A percentile compares a stretch with the other conserved stretches of the same genome.
Conservation (phyloP, 1,139 yeast genomes). For the Ashbya aceris region DNA sequence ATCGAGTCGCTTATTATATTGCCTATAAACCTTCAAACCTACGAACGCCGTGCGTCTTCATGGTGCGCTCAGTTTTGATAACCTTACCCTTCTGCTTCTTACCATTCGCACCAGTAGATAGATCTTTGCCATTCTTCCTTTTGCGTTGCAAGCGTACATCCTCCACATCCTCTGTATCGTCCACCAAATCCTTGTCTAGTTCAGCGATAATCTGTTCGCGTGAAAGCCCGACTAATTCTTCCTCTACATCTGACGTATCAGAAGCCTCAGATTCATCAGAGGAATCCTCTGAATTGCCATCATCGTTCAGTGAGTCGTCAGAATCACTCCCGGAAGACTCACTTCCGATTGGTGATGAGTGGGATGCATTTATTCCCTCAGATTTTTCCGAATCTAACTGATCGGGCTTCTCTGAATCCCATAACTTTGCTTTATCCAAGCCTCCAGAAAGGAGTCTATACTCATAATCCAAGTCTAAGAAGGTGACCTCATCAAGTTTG, state of each 20-base stretch:
- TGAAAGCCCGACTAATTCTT: conserved; percentile 17
- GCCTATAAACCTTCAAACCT: conserved; percentile 53
- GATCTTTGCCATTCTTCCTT: conserved; percentile 11
- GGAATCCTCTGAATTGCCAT: conserved; percentile 10
- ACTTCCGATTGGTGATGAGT: not conserved
- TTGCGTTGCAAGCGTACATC: conserved; percentile 13
- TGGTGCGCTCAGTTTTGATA: conserved; percentile 41
- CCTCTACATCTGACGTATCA: conserved; percentile 15
- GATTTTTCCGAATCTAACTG: too few relatives aligned
- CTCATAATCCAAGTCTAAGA: conserved; percentile 68
- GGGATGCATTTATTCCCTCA: too few relatives aligned
- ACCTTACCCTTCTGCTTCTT: conserved; percentile 33
- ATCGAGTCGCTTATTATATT: not conserved
- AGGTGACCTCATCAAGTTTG: conserved; percentile 51
- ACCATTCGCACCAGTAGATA: conserved; percentile 14
- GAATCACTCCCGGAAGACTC: conserved; percentile 4
- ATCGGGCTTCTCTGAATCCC: conserved; percentile 35
- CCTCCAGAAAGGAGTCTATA: conserved; percentile 76
- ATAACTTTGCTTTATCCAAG: conserved; percentile 68
- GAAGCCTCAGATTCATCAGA: conserved; percentile 12
- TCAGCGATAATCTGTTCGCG: conserved; percentile 26
- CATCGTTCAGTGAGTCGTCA: conserved; percentile 6
- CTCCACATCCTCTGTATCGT: conserved; percentile 17
- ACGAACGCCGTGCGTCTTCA: conserved; percentile 54
- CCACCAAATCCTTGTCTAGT: conserved; percentile 20